These are phyloP conservation scores for Globisporangium cylindrosporum DNA, from an alignment of 352 stramenopile species.

Conservation along the genomic window DNA sequence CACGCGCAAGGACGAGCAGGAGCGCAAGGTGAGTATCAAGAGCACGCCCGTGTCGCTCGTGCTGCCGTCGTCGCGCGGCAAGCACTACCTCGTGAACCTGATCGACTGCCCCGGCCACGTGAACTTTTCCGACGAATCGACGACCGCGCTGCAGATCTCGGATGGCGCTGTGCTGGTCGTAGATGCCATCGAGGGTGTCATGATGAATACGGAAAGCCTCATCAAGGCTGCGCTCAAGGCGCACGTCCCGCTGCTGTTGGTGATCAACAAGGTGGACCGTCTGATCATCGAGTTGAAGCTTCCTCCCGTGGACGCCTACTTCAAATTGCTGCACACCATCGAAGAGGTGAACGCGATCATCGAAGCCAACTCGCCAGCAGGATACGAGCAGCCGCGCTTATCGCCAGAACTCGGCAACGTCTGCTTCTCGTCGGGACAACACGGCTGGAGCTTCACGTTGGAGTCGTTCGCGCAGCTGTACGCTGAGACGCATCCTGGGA, in stretches of 20 bases:
- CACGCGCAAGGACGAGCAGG: constrained; percentile 95
- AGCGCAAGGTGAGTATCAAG: constrained; percentile 96
- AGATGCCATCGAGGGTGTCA: constrained; percentile 97
- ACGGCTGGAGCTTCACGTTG: constrained; percentile 98
- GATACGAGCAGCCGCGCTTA: constrained; percentile 54
- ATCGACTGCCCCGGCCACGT: constrained; percentile 97
- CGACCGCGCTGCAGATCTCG: constrained; percentile 89
- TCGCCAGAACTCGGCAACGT: constrained; percentile 96
- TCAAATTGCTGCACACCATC: constrained; percentile 96
- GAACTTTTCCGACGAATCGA: constrained; percentile 97
- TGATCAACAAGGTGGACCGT: constrained; percentile 98
- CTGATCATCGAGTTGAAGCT: constrained; percentile 99
- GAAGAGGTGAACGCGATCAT: constrained; percentile 96
- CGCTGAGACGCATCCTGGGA: constrained; percentile 56
- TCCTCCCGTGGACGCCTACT: constrained; percentile 96
- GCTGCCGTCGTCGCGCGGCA: constrained; percentile 91
- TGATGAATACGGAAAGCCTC: constrained; percentile 96
- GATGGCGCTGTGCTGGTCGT: constrained; percentile 97
- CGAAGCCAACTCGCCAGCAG: constrained; percentile 50
- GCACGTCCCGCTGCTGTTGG: constrained; percentile 88
- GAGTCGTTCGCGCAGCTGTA: constrained; percentile 93
- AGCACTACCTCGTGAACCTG: constrained; percentile 96
- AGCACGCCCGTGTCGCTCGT: constrained; percentile 95
- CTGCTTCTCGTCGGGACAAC: constrained; percentile 94
- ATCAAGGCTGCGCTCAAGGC: constrained; percentile 91